Base-by-base conservation (phyloP, 1,284 basidiomycete genomes). In the Ceraceosorus bombacis region DNA sequence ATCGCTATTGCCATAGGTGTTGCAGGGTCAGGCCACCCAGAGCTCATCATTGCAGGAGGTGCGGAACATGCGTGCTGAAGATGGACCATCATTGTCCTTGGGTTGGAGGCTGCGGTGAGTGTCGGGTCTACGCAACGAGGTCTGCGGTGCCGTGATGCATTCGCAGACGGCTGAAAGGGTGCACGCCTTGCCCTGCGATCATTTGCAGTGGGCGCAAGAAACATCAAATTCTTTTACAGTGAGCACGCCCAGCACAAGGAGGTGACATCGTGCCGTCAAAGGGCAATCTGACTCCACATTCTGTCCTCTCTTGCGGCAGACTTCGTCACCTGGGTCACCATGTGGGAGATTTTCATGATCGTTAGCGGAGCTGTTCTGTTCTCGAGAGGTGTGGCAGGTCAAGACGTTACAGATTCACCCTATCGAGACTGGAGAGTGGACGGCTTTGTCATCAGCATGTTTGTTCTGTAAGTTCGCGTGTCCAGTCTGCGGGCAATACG, bases 171-270 rank as follows among this genome's bases (percentile, higher is more conserved):
- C 43, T 10, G 43, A 10, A 46, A 15, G 2, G 15, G 43, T 15
- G 4, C 15, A 15, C 43, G 43, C 43, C 43, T 10, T 15, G 4
- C 43, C 15, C 10, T 2, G 10, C 43, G 15, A 10, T 46, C 10
- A 15, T 15, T 46, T 15, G 9, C 43, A 46, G 87, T 90, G 6
- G 88, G 88, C 8, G 88, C 87, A 4, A 81, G 83, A 52, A 90
- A 90, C 74, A 85, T 89, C 67, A 88, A 87, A 82, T 88, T 85
- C 74, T 88, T 89, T 77, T 65, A 86, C 60, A 85, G 43, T 46
- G 43, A 10, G 43, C 43, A 15, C 43, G 43, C 10, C 2, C 43
- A 10, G 43, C 43, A 10, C 43, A 15, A 10, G 2, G 10, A 46
- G 9, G 43, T 46, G 10, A 10, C 10, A 46, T 10, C 10, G 10